phyloP scores from a whole-genome alignment of 2,329 filamentous ascomycete species.

The Chlorencoelia australis region DNA sequence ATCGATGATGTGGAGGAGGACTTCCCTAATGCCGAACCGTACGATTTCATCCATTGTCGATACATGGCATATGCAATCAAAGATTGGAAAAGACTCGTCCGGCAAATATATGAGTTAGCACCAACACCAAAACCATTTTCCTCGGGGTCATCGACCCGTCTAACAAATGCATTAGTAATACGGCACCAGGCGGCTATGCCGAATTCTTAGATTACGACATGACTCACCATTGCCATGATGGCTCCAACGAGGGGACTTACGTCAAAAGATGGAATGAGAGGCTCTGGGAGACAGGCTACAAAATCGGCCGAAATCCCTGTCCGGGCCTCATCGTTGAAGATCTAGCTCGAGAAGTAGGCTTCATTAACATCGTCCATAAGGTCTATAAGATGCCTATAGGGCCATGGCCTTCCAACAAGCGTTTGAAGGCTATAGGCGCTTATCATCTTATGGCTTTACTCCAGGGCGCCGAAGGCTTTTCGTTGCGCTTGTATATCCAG shows the following conservation, averaged over 20 bases:
- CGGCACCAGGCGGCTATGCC: slow-evolving; percentile 16
- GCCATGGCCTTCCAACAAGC: slow-evolving; percentile 36
- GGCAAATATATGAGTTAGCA: slow-evolving; percentile 24
- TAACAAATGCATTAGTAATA: slow-evolving; percentile 5
- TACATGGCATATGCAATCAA: slow-evolving; percentile 13
- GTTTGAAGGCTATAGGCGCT: slow-evolving; percentile 14
- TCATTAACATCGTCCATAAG: slow-evolving; percentile 23
- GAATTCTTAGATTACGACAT: slow-evolving; percentile 16
- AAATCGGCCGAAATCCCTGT: slow-evolving; percentile 27
- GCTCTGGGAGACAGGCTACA: slow-evolving; percentile 33
- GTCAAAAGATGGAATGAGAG: slow-evolving; percentile 10
- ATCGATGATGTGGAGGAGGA: slow-evolving; percentile 41
- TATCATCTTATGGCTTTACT: slow-evolving; percentile 14
- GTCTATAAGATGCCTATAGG: slow-evolving; percentile 39
- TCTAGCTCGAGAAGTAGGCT: slow-evolving; percentile 20
- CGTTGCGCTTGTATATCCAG: slow-evolving; percentile 12
- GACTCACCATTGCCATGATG: slow-evolving; percentile 17
- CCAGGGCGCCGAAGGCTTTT: slow-evolving; percentile 10
- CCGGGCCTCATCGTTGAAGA: slow-evolving; percentile 15
- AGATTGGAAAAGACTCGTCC: slow-evolving; percentile 13
- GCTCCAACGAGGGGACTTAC: slow-evolving; percentile 9
- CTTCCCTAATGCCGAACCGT: slow-evolving; percentile 37
- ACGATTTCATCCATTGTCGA: slow-evolving; percentile 39
- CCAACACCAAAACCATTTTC: neutral
- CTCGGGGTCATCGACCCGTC: neutral